Percentiles rank a stretch among this genome's conserved stretches.
Conservation (phyloP, 306 rosid genomes). For the Albizia julibrissin region DNA sequence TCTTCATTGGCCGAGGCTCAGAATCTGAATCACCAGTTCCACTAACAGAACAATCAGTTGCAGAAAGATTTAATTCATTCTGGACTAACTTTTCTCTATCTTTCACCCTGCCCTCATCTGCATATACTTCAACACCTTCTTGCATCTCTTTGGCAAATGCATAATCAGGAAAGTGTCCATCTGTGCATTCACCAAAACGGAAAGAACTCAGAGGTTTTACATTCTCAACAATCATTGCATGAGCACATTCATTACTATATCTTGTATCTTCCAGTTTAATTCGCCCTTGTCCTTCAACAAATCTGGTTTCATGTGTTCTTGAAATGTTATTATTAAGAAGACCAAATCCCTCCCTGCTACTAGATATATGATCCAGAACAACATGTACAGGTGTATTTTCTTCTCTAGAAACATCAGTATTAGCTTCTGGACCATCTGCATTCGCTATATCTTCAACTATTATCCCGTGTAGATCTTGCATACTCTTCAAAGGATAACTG, state of each 20-base stretch:
- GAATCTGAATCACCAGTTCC: slow-evolving; percentile 40
- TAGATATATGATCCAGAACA: slow-evolving; percentile 24
- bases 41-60: slow-evolving; percentile 29
- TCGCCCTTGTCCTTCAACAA: slow-evolving; percentile 16
- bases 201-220: slow-evolving; percentile 20
- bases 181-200: slow-evolving; percentile 13
- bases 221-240: slow-evolving; percentile 20
- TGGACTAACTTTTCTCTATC: slow-evolving; percentile 26
- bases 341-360: slow-evolving; percentile 15
- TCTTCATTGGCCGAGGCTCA: not conserved
- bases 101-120: slow-evolving; percentile 8
- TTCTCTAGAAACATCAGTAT: slow-evolving; percentile 19
- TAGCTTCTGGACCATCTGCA: slow-evolving; percentile 9
- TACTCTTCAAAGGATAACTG: not conserved
- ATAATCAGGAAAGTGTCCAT: not conserved
- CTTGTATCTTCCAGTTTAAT: slow-evolving; percentile 26
- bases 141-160: slow-evolving; percentile 26
- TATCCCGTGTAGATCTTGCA: not conserved
- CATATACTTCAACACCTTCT: slow-evolving; percentile 4
- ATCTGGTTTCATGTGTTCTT: not conserved
- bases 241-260: slow-evolving; percentile 5
- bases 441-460: slow-evolving; percentile 4
- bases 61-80: slow-evolving; percentile 27
- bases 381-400: slow-evolving; percentile 1
- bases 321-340: not conserved